Base-by-base conservation (phyloP, 2,329 filamentous ascomycete species). In the Albifimbria verrucaria region DNA sequence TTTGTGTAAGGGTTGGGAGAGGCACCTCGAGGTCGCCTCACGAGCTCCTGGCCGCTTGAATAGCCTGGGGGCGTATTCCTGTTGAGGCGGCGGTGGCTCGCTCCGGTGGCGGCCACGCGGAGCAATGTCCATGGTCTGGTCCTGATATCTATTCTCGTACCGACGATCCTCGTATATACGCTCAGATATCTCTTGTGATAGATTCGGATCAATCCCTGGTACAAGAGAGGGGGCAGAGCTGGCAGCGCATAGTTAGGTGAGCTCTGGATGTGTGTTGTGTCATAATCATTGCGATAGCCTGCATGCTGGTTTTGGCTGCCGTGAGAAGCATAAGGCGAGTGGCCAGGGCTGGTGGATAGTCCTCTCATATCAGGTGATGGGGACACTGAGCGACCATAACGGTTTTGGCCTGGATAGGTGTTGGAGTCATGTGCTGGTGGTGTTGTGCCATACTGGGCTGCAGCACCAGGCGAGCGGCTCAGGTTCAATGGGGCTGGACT, bases 111-210 rank as follows among this genome's bases (percentile, higher is more conserved):
- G 72, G 23, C 73, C 78, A 54, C 76, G 72, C 20, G 72, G 69
- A 20, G 73, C 72, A 2, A 72, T 74, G 15, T 66, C 66, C 56
- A 71, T 68, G 63, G 61, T 70, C 46, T 68, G 71, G 11, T 63
- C 59, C 26, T 74, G 72, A 57, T 82, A 76, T 49, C 76, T 73
- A 41, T 72, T 66, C 22, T 77, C 75, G 23, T 73, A 70, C 7
- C 74, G 76, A 50, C 77, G 76, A 21, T 84, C 82, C 46, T 82
- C 75, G 45, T 82, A 77, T 48, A 82, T 77, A n/a, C 79, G 75
- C 3, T 83, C 79, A 1, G 79, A 72, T n/a, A 84, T 72, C 59
- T 86, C 81, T 51, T 79, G 76, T 1, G 81, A 76, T 32, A 85
- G 68, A 18, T 64, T 66, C 3, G 81, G 80, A 55, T 87, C 83